Percentiles rank a stretch among this genome's conserved stretches.
These are phyloP conservation scores for Cystofilobasidium capitatum DNA, from an alignment of 768 basidiomycete genomes.

Conservation along the genomic window DNA sequence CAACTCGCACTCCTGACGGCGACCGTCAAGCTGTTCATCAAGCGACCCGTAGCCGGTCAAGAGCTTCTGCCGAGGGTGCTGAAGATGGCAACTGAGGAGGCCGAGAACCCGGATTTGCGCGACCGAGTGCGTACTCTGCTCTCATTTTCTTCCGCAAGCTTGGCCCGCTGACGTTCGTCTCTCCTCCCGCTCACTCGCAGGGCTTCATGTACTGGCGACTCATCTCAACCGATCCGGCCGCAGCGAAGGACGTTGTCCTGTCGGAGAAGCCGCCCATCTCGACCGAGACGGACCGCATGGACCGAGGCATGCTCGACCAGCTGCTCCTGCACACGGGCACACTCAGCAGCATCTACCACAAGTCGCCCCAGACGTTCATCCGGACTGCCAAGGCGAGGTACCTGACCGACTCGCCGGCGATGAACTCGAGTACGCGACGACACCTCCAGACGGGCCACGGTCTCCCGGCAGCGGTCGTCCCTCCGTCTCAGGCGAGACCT, in stretches of 20 bases:
- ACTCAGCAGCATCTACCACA: constrained; percentile 76
- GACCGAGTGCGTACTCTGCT: constrained; percentile 50
- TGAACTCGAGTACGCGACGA: constrained; percentile 54
- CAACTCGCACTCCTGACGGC: constrained; percentile 92
- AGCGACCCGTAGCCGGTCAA: constrained; percentile 78
- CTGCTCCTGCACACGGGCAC: constrained; percentile 67
- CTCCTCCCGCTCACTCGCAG: constrained; percentile 27
- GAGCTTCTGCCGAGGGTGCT: constrained; percentile 87
- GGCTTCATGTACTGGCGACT: constrained; percentile 99
- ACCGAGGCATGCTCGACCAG: constrained; percentile 89
- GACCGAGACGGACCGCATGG: constrained; percentile 97
- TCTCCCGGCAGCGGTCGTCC: constrained; percentile 8
- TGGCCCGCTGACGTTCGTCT: neutral
- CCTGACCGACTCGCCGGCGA: constrained; percentile 74
- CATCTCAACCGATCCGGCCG: constrained; percentile 80
- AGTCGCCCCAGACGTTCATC: constrained; percentile 73
- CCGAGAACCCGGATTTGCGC: constrained; percentile 94
- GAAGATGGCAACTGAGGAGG: constrained; percentile 93
- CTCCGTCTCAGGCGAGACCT: no score
- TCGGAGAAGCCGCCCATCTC: constrained; percentile 91
- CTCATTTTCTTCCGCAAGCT: neutral
- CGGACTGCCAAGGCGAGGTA: constrained; percentile 76
- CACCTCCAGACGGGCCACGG: constrained; percentile 30
- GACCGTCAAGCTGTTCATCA: constrained; percentile 88
- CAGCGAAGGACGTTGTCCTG: constrained; percentile 80